A percentile compares a stretch with the other conserved stretches of the same genome.
Evolutionary conservation across 169 alveolate species (phyloP).

Genomic region (Babesia ovis): DNA sequence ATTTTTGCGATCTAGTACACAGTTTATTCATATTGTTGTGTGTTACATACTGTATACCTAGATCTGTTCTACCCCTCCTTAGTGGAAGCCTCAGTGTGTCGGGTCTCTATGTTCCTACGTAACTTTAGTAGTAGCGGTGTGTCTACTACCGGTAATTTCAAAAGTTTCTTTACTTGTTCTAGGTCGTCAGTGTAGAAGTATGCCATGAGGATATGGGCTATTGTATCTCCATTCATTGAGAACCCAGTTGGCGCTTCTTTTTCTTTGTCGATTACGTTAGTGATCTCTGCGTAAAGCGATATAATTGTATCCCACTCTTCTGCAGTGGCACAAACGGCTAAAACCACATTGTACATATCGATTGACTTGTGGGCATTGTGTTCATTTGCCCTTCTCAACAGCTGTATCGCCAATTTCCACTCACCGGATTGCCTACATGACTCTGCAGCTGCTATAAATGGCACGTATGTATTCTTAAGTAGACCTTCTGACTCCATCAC

Average conservation of each 20-base stretch:
- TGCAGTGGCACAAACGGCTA: conserved; percentile 39
- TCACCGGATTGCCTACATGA: conserved; percentile 60
- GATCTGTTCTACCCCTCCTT: background rate
- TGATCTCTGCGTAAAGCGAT: conserved; percentile 33
- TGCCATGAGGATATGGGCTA: conserved; percentile 52
- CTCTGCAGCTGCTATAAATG: conserved; percentile 45
- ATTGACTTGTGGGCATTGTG: conserved; percentile 1
- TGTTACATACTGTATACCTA: background rate
- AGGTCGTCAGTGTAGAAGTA: conserved; percentile 36
- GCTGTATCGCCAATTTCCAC: conserved; percentile 61
- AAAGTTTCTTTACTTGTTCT: conserved; percentile 14
- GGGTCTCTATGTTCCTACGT: conserved; percentile 27
- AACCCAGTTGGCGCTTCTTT: background rate
- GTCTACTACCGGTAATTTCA: conserved; percentile 31
- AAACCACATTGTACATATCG: conserved; percentile 52
- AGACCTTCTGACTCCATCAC: conserved; percentile 26
- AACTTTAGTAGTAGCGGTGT: conserved; percentile 54
- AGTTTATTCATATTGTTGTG: too few relatives aligned
- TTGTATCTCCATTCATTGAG: conserved; percentile 44
- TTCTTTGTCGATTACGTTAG: background rate
- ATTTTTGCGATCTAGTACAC: background rate
- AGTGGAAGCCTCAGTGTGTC: background rate
- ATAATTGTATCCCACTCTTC: conserved; percentile 61
- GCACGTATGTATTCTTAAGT: background rate
- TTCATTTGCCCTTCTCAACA: conserved; percentile 50